Evolutionary conservation across 805 yeast species (phyloP), one percentile per base, ranked within the genome.

Genomic region (Jamesozyma lodderae): DNA sequence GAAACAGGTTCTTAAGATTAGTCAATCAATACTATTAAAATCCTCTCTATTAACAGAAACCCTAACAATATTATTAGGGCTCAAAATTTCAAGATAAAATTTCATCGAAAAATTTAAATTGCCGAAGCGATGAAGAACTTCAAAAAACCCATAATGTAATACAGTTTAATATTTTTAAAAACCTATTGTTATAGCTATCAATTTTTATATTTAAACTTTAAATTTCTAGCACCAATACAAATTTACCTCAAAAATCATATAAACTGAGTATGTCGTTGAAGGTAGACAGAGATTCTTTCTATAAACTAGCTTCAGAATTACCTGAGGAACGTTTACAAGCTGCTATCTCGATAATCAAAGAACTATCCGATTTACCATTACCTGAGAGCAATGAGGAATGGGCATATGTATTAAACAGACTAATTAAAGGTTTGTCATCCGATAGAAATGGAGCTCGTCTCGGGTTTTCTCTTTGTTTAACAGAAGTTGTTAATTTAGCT

Each of bases 391-490:
- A 59, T 18, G 66, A 64, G 1, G 95, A 87, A 49, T 86, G 90
- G 86, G 72, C 73, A 35, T 90, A 90, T 55, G 92, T 94, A 0
- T 60, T 84, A 38, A 74, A 75, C 44, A 71, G 97, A 53, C 67
- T 90, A 44, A 72, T 85, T 46, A 79, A 77, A 45, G 96, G 97
- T 36, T 64, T 90, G 23, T 68, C 86, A 4, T 81, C 95, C 5
- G 72, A 87, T 13, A 73, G 92, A 51, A 94, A 82, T 18, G 71
- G 86, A 34, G 92, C 95, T 1, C 68, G 96, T 40, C 62, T 84
- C 21, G 97, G 97, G 4, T 90, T 81, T 53, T 83, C 95, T 2
- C 74, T 85, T 70, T 90, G 95, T 32, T 62, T 90, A 31, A 75
- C 88, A 0, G 96, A 90, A 57, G 62, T 81, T 1, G 36, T 68